These are phyloP conservation scores for Claviceps purpurea DNA, from an alignment of 2,329 filamentous ascomycete species.

Conservation along the genomic window DNA sequence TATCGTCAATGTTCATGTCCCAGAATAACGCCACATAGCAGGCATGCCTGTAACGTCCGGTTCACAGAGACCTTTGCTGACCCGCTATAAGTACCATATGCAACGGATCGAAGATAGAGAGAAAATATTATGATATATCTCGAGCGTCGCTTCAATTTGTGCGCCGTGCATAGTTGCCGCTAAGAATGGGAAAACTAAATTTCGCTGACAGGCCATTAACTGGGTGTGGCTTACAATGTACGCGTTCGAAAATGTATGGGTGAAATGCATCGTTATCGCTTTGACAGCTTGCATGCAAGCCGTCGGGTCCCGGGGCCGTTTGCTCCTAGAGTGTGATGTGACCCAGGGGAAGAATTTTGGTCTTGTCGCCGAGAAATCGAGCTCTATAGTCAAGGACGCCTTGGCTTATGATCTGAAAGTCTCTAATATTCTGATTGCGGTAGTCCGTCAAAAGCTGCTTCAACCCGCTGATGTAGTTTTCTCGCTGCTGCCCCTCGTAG, in stretches of 20 bases:
- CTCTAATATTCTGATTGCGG: conserved; percentile 44
- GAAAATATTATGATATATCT: not conserved
- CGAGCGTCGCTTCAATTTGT: not conserved
- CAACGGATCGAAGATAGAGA: not conserved
- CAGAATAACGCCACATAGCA: conserved; percentile 1
- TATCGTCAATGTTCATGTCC: conserved; percentile 5
- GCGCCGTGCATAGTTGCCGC: not conserved
- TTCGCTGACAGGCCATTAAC: not conserved
- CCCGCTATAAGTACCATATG: not conserved
- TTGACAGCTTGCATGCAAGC: not conserved
- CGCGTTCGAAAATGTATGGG: not conserved
- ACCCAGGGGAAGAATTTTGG: conserved; percentile 48
- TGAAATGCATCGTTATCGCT: not conserved
- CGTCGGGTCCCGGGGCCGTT: not conserved
- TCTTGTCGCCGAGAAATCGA: conserved; percentile 49
- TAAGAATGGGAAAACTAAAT: not conserved
- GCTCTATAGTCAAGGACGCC: conserved; percentile 55
- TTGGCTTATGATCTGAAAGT: conserved; percentile 53
- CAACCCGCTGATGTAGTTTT: conserved; percentile 49
- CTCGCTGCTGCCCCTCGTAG: conserved; percentile 46
- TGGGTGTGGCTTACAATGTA: conserved; percentile 5
- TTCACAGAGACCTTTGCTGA: not conserved
- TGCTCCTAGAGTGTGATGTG: conserved; percentile 20
- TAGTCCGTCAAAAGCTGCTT: conserved; percentile 46
- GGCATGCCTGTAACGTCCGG: not conserved